phyloP scores from a whole-genome alignment of 805 yeast species.

The Kodamaea jinghongensis region DNA sequence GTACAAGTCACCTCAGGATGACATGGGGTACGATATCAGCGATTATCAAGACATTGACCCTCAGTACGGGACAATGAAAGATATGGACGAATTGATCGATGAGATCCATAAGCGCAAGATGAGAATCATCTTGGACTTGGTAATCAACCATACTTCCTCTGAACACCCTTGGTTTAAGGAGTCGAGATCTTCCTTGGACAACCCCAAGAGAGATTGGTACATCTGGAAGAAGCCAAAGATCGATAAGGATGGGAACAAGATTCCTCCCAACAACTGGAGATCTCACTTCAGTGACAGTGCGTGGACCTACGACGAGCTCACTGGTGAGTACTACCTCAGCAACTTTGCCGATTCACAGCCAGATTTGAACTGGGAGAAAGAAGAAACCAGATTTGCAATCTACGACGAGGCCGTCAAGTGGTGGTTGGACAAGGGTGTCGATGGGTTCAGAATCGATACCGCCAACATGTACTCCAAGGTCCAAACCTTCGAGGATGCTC shows the following conservation, averaged over 20 bases:
- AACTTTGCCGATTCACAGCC: constrained; percentile 55
- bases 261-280: constrained; percentile 57
- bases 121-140: constrained; percentile 53
- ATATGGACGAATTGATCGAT: constrained; percentile 47
- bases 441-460: constrained; percentile 58
- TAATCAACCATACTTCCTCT: constrained; percentile 55
- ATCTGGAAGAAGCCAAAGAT: constrained; percentile 52
- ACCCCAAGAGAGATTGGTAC: constrained; percentile 61
- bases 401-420: constrained; percentile 47
- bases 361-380: constrained; percentile 61
- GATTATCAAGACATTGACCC: constrained; percentile 53
- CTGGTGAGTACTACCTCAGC: constrained; percentile 54
- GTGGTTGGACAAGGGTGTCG: constrained; percentile 56
- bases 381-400: constrained; percentile 34
- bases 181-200: constrained; percentile 47
- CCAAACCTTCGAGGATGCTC: constrained; percentile 46
- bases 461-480: constrained; percentile 52
- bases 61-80: constrained; percentile 52
- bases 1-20: constrained; percentile 57
- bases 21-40: constrained; percentile 61
- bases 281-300: constrained; percentile 53
- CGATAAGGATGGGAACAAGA: constrained; percentile 47
- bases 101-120: constrained; percentile 48
- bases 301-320: constrained; percentile 53
- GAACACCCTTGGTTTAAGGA: constrained; percentile 59